phyloP scores from a whole-genome alignment of 345 rosid genomes.

The Abelmoschus esculentus region DNA sequence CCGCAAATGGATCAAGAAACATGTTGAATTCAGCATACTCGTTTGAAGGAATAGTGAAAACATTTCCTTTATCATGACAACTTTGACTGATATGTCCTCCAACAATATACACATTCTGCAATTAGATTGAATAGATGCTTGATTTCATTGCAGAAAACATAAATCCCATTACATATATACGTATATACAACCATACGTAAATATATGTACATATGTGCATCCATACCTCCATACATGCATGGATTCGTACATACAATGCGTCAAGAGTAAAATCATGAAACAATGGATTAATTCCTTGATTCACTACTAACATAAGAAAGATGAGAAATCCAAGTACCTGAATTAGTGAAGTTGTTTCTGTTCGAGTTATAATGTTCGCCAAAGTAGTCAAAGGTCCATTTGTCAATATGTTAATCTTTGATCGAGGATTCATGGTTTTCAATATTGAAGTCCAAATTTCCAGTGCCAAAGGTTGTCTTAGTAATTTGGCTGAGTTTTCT shows the following conservation, averaged over 20 bases:
- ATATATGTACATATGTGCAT: neutral
- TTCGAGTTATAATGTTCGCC: conserved; percentile 48
- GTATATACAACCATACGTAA: neutral
- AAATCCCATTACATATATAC: neutral
- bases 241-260: neutral
- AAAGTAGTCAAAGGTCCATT: conserved; percentile 81
- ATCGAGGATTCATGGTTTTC: conserved; percentile 30
- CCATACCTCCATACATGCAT: neutral
- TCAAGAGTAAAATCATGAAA: neutral
- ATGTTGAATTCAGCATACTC: conserved; percentile 69
- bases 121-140: conserved; percentile 1
- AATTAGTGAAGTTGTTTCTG: conserved; percentile 35
- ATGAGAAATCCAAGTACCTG: conserved; percentile 34
- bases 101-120: conserved; percentile 64
- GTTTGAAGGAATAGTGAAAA: conserved; percentile 43
- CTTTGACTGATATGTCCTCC: conserved; percentile 64
- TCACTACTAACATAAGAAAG: neutral
- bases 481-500: conserved; percentile 45
- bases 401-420: conserved; percentile 61
- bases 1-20: conserved; percentile 84
- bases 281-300: neutral
- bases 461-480: conserved; percentile 59
- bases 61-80: conserved; percentile 43
- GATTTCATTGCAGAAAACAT: neutral
- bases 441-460: conserved; percentile 59